Conservation (phyloP, 164 flowering plant genomes). For the Chimonanthus salicifolius region DNA sequence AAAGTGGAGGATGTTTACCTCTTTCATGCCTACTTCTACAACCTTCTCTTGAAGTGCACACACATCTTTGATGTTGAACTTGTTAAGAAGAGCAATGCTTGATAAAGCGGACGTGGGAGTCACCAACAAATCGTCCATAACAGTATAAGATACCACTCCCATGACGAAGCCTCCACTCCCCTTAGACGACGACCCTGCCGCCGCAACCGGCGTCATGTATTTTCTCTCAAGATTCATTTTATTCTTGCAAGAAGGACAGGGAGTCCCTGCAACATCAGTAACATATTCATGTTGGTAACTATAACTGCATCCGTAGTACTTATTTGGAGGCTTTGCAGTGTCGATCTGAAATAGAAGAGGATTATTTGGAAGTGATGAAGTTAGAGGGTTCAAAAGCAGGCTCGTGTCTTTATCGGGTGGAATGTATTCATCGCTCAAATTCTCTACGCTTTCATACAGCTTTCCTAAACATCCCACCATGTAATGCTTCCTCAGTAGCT, state of each 20-base stretch:
- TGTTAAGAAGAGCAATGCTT: not conserved
- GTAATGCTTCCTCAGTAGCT: not conserved
- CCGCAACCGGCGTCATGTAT: not conserved
- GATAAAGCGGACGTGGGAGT: conserved; percentile 15
- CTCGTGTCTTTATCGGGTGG: not conserved
- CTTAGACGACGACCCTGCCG: not conserved
- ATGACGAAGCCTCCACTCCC: conserved; percentile 31
- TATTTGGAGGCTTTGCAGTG: not conserved
- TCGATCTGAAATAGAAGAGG: not conserved
- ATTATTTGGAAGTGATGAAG: not conserved
- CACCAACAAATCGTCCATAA: conserved; percentile 39
- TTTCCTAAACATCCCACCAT: not conserved
- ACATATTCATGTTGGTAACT: not conserved
- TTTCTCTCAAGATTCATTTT: not conserved
- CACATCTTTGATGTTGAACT: not conserved
- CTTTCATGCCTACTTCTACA: not conserved
- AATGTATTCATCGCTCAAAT: not conserved
- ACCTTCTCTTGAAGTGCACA: not conserved
- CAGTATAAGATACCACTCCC: conserved; percentile 37
- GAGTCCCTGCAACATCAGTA: not conserved
- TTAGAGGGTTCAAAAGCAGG: not conserved
- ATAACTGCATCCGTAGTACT: not conserved
- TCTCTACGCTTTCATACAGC: conserved; percentile 3
- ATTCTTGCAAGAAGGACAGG: not conserved
- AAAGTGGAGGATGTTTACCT: not conserved